These are phyloP conservation scores for Plenodomus tracheiphilus DNA, from an alignment of 2,329 filamentous ascomycete species.

Conservation along the genomic window DNA sequence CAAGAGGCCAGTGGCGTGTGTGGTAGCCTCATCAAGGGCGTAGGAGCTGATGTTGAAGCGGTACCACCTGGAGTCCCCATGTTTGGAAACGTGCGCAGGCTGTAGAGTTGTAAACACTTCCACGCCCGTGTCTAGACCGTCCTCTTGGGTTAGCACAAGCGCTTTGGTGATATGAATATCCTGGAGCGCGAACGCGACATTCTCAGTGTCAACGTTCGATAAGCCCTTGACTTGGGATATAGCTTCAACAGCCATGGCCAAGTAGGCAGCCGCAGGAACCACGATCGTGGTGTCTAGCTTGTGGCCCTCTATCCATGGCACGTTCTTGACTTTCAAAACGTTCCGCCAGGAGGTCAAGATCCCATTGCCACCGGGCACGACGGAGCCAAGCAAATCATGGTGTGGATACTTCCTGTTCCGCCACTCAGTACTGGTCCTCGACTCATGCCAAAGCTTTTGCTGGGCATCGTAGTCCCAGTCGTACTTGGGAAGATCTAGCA, in stretches of 20 bases:
- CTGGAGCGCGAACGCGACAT: too few relatives aligned
- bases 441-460: conserved; percentile 28
- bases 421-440: conserved; percentile 6
- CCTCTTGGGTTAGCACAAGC: too few relatives aligned
- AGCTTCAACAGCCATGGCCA: conserved; percentile 47
- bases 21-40: too few relatives aligned
- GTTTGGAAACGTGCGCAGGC: too few relatives aligned
- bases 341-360: conserved; percentile 10
- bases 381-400: conserved; percentile 18
- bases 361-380: neutral
- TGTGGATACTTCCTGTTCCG: neutral
- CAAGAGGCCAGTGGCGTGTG: too few relatives aligned
- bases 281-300: conserved; percentile 44
- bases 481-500: conserved; percentile 15
- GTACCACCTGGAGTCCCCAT: too few relatives aligned
- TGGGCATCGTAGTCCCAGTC: conserved; percentile 12
- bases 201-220: too few relatives aligned
- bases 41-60: too few relatives aligned
- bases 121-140: too few relatives aligned
- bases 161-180: too few relatives aligned
- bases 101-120: too few relatives aligned
- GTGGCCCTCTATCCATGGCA: conserved; percentile 54
- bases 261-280: conserved; percentile 50
- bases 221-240: conserved; percentile 12
- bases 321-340: conserved; percentile 36